Conservation (phyloP, 148 eudicot genomes). For the Drosera capensis region DNA sequence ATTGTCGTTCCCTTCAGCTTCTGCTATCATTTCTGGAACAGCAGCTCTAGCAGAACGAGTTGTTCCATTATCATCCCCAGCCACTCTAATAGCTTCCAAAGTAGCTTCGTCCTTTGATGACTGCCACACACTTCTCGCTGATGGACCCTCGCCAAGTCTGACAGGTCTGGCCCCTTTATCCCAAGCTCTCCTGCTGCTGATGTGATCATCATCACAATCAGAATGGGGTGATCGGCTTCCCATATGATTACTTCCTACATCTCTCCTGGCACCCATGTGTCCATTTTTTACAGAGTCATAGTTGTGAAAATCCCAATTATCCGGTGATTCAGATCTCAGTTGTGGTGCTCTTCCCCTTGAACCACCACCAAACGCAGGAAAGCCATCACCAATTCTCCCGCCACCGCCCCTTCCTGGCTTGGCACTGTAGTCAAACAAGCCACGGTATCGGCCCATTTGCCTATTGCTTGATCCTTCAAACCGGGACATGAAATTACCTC, state of each 20-base stretch:
- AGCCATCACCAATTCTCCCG: slow-evolving; percentile 30
- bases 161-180: slow-evolving; percentile 53
- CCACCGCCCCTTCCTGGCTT: slow-evolving; percentile 37
- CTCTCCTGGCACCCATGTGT: slow-evolving; percentile 48
- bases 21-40: slow-evolving; percentile 64
- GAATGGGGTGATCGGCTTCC: slow-evolving; percentile 57
- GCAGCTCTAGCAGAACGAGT: slow-evolving; percentile 47
- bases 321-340: slow-evolving; percentile 22
- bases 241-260: slow-evolving; percentile 31
- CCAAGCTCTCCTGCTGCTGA: slow-evolving; percentile 62
- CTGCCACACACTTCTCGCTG: slow-evolving; percentile 99
- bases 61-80: slow-evolving; percentile 77
- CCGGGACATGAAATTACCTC: slow-evolving; percentile 39
- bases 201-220: slow-evolving; percentile 53
- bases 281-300: slow-evolving; percentile 40
- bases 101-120: slow-evolving; percentile 98
- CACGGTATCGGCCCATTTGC: slow-evolving; percentile 43
- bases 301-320: slow-evolving; percentile 20
- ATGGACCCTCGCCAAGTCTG: slow-evolving; percentile 92
- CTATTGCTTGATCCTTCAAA: slow-evolving; percentile 66
- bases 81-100: slow-evolving; percentile 81
- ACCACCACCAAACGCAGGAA: slow-evolving; percentile 26
- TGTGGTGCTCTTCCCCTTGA: slow-evolving; percentile 1
- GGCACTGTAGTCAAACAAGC: slow-evolving; percentile 49
- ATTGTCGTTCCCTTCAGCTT: slow-evolving; percentile 55